Conservation (phyloP, 345 rosid genomes). For the Lumnitzera racemosa region DNA sequence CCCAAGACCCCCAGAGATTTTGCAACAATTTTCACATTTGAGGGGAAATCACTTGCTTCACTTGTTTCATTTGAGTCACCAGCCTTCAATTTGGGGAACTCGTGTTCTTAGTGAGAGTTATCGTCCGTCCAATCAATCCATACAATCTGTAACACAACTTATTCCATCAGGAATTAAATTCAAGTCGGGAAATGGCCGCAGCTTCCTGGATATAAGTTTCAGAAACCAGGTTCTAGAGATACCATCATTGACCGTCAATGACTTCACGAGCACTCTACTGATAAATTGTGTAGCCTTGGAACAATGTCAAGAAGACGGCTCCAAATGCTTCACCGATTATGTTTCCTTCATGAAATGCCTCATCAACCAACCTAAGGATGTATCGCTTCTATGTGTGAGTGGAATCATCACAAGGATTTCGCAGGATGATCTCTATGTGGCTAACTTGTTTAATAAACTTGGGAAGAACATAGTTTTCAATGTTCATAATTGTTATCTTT, state of each 20-base stretch:
- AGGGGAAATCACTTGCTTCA: slow-evolving; percentile 12
- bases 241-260: slow-evolving; percentile 1
- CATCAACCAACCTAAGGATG: slow-evolving; percentile 8
- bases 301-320: not conserved
- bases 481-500: slow-evolving; percentile 2
- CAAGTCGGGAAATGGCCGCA: not conserved
- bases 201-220: slow-evolving; percentile 8
- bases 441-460: slow-evolving; percentile 1
- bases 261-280: slow-evolving; percentile 1
- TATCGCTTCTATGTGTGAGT: not conserved
- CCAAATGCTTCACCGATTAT: not conserved
- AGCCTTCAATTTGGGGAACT: not conserved
- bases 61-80: slow-evolving; percentile 7
- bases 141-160: slow-evolving; percentile 2
- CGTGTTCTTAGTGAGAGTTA: not conserved
- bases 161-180: slow-evolving; percentile 11
- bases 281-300: slow-evolving; percentile 2
- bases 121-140: slow-evolving; percentile 1
- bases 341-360: slow-evolving; percentile 12
- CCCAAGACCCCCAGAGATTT: not conserved
- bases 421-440: slow-evolving; percentile 5
- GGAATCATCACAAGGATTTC: slow-evolving; percentile 9
- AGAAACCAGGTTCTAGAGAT: slow-evolving; percentile 5
- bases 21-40: not conserved
- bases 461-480: not conserved